Evolutionary conservation across 176 grass and related monocot species (phyloP).

Genomic region (Bonia amplexicaulis): DNA sequence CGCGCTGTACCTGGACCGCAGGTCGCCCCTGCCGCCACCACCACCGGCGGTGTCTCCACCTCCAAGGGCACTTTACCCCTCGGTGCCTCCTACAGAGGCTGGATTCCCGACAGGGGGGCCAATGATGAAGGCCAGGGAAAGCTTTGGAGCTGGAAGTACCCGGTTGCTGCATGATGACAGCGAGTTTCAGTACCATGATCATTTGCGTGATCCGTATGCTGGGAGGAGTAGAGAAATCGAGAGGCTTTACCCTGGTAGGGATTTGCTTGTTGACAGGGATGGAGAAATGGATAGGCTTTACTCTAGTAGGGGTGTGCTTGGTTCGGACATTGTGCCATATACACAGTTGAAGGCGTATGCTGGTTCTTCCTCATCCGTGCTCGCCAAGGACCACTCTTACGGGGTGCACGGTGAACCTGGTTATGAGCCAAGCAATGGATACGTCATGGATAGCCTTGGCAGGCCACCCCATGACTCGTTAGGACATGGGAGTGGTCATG

Average conservation of each 20-base stretch:
- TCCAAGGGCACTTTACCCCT: conserved; percentile 16
- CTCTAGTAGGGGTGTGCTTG: conserved; percentile 32
- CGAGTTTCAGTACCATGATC: conserved; percentile 14
- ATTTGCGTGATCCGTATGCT: neutral
- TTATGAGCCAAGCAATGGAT: conserved; percentile 31
- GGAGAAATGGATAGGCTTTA: conserved; percentile 39
- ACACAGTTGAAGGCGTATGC: conserved; percentile 37
- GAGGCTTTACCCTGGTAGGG: conserved; percentile 21
- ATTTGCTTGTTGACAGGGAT: conserved; percentile 23
- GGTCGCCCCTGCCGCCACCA: neutral
- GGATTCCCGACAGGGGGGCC: conserved; percentile 26
- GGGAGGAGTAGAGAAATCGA: conserved; percentile 33
- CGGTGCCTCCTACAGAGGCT: conserved; percentile 3
- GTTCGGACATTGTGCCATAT: conserved; percentile 4
- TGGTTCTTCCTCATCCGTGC: conserved; percentile 47
- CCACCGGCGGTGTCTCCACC: neutral
- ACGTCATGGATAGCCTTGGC: conserved; percentile 19
- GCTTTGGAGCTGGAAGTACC: neutral
- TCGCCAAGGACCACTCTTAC: conserved; percentile 25
- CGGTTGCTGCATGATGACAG: neutral
- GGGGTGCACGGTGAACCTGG: neutral
- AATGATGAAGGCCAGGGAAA: neutral
- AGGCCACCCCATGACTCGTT: conserved; percentile 33
- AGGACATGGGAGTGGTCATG: conserved; percentile 16
- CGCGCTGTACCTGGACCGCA: conserved; percentile 19